Base-by-base conservation (phyloP, 1,284 basidiomycete species). In the Inonotus hispidus region DNA sequence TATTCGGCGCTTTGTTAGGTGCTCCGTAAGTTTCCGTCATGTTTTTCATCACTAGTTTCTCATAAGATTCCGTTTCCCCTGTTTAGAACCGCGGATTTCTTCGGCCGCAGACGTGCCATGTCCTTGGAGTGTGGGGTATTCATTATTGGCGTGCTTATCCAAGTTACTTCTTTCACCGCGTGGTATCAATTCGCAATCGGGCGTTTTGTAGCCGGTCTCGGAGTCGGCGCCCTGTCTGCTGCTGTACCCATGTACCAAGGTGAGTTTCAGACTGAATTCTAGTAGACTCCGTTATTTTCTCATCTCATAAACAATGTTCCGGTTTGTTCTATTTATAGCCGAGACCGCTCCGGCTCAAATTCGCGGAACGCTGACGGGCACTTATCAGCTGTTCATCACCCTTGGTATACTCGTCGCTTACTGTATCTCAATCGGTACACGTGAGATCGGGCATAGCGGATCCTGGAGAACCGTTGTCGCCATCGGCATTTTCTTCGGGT, bases 211-310 rank as follows among this genome's bases (percentile, higher is more conserved):
- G 79, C 83, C 46, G 89, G 87, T 50, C 68, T 90, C 29, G 85
- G 82, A 41, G 83, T 92, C 47, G 90, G 90, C 29, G 87, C 85
- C 0, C 78, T 91, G 4, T 85, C 83, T 53, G 87, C 88, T 39
- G 88, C 85, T 1, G 90, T 93, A 0, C 92, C 91, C 1, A 85
- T 88, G 81, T 90, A 88, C 69, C 85, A 88, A 77, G 85, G 86
- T 6, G 89, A 92, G 71, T n/a, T 43, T n/a, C 16, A 32, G n/a
- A n/a, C n/a, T n/a, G 2, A 39, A 2, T 10, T 39, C 38, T n/a
- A 39, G n/a, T n/a, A 39, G 38, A n/a, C 38, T 39, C 38, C 19
- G 19, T 43, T 21, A 43, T 14, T 21, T 43, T 7, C 7, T 16
- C 41, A 7, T 10, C 85, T 85, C 21, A n/a, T 35, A 10, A 54